Base-by-base conservation (phyloP, 495 filamentous ascomycete species). In the Chaetomium fimeti region DNA sequence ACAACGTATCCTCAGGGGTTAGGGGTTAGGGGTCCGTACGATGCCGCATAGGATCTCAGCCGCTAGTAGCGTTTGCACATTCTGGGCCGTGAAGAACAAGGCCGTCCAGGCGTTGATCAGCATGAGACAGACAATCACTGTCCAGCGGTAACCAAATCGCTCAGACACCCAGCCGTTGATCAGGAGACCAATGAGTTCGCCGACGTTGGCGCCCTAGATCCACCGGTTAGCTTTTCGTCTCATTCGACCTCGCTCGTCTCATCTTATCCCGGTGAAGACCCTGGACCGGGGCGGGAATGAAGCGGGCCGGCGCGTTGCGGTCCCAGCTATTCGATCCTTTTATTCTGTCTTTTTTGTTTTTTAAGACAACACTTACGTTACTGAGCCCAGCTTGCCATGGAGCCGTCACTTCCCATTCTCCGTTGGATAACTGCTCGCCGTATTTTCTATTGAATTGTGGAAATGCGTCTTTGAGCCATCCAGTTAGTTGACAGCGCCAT, bases 121-220 rank as follows among this genome's bases (percentile, higher is more conserved):
- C 16, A 84, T 68, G 48, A 93, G 79, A 66, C 86, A 90, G 20
- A 77, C 80, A 69, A 91, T 88, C 61, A 91, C 83, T 5, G 89
- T 91, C 62, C 87, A 87, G 11, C 79, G 75, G 60, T 91, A 92
- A 36, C 90, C 90, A 66, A 90, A 89, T 2, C 83, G 80, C 67
- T 93, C 90, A 24, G 88, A 90, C 24, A 89, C 84, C 76, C 78
- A 89, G 59, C 90, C 90, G 70, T 91, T 92, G 74, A 91, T 84
- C 60, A 90, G 76, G 5, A 93, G 79, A 62, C 90, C 90, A 66
- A 93, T 86, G 48, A 92, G 86, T 75, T 91, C 89, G 24, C 90
- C 89, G 63, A 76, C 70, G 32, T 75, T 76, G 52, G 74, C 74
- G 8, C 74, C 74, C 74, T 76, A 27, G 38, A 9, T 24, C 54